A percentile compares a stretch with the other conserved stretches of the same genome.
Evolutionary conservation across 495 filamentous ascomycete species (phyloP).

Genomic region (Xylaria castorea): DNA sequence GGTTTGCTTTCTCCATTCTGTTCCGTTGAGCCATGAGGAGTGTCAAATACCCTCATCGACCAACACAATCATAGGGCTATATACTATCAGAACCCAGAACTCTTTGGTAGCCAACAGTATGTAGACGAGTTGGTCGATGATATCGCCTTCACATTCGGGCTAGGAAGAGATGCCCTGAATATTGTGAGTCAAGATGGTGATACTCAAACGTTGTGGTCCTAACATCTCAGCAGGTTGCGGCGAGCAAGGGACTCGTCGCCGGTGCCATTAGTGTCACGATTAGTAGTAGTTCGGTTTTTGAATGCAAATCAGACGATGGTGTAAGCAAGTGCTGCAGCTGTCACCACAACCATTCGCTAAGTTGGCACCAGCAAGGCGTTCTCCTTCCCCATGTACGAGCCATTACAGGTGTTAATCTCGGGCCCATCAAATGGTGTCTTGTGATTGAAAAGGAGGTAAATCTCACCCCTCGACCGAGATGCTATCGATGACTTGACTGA

Average conservation of each 20-base stretch:
- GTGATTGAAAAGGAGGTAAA: slow-evolving; percentile 91
- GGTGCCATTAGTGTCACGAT: slow-evolving; percentile 32
- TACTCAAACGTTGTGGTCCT: neutral
- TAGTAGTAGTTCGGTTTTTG: slow-evolving; percentile 31
- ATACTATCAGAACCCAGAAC: slow-evolving; percentile 82
- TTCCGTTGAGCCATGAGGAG: neutral
- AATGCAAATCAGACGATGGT: slow-evolving; percentile 41
- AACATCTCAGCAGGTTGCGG: slow-evolving; percentile 58
- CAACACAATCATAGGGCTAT: slow-evolving; percentile 68
- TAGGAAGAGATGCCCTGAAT: slow-evolving; percentile 67
- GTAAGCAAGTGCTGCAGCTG: slow-evolving; percentile 32
- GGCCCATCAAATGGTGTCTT: slow-evolving; percentile 70
- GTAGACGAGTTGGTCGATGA: slow-evolving; percentile 86
- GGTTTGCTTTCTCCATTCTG: slow-evolving; percentile 54
- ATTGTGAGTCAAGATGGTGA: slow-evolving; percentile 56
- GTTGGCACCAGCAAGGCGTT: slow-evolving; percentile 57
- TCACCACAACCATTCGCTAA: neutral
- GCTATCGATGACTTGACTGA: slow-evolving; percentile 10
- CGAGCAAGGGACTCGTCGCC: slow-evolving; percentile 62
- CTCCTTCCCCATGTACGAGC: slow-evolving; percentile 68
- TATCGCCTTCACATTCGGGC: slow-evolving; percentile 76
- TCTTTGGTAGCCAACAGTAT: slow-evolving; percentile 76
- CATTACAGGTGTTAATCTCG: slow-evolving; percentile 61
- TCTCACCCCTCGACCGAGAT: neutral
- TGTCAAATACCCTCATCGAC: neutral